Percentiles rank a stretch among this genome's conserved stretches.
phyloP scores from a whole-genome alignment of 768 basidiomycete genomes.

The Auricularia heimuer region DNA sequence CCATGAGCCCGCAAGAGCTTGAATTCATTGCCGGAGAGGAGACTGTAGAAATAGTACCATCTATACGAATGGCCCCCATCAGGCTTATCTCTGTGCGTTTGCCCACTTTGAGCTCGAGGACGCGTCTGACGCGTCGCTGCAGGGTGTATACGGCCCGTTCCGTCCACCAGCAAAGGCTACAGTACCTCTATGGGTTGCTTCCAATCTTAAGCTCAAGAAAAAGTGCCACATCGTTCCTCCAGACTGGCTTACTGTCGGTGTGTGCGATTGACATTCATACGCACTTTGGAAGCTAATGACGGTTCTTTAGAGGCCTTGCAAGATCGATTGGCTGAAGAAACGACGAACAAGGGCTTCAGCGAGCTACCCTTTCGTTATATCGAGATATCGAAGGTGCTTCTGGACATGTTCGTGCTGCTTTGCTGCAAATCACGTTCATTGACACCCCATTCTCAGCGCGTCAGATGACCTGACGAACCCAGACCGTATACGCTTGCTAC shows the following conservation, averaged over 20 bases:
- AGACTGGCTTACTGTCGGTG: conserved; percentile 80
- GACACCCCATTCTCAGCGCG: conserved; percentile 42
- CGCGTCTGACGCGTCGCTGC: not conserved
- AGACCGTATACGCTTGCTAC: conserved; percentile 70
- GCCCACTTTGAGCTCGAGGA: conserved; percentile 6
- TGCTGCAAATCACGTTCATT: conserved; percentile 1
- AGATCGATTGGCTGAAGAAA: conserved; percentile 64
- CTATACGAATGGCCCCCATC: conserved; percentile 84
- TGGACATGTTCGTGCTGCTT: conserved; percentile 67
- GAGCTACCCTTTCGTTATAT: conserved; percentile 78
- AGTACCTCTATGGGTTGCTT: conserved; percentile 95
- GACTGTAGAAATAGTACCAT: conserved; percentile 74
- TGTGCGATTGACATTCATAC: conserved; percentile 18
- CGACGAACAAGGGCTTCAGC: conserved; percentile 61
- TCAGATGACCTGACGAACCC: conserved; percentile 82
- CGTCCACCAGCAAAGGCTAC: conserved; percentile 74
- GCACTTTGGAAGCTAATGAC: too few species aligned
- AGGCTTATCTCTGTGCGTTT: conserved; percentile 75
- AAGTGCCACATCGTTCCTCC: conserved; percentile 91
- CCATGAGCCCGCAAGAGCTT: conserved; percentile 75
- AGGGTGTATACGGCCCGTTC: conserved; percentile 93
- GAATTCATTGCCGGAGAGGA: conserved; percentile 83
- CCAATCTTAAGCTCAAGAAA: conserved; percentile 87
- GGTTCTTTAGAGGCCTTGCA: conserved; percentile 64
- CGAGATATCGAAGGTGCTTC: conserved; percentile 81